Evolutionary conservation across 192 early-diverging fungal genomes (phyloP).

Genomic region (Globomyces pollinis-pini): DNA sequence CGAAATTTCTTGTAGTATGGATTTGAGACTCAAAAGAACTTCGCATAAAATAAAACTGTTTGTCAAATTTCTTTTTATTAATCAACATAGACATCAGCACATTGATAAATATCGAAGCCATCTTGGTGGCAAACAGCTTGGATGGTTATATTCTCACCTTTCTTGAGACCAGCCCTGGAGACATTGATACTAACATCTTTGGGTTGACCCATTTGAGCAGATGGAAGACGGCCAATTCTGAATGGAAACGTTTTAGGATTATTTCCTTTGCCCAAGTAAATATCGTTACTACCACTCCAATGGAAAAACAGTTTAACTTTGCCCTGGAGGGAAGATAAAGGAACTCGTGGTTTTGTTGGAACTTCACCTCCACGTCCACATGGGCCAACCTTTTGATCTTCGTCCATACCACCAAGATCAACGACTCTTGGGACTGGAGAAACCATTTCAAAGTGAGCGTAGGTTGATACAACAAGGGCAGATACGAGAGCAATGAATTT

Average conservation of each 20-base stretch:
- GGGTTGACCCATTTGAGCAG: conserved; percentile 9
- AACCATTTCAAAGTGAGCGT: conserved; percentile 13
- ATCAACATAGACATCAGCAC: not conserved
- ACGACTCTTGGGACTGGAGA: conserved; percentile 9
- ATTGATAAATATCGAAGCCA: conserved; percentile 17
- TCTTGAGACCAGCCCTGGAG: conserved; percentile 9
- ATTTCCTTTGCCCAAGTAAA: conserved; percentile 12
- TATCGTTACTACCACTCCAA: conserved; percentile 20
- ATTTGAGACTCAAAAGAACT: too few species aligned
- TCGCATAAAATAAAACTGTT: too few species aligned
- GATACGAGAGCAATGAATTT: too few species aligned
- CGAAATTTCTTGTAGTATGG: too few species aligned
- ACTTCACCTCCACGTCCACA: conserved; percentile 2
- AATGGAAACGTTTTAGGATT: conserved; percentile 19
- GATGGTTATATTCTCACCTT: not conserved
- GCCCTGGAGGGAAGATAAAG: conserved; percentile 3
- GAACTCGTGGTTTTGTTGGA: not conserved
- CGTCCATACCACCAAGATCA: not conserved
- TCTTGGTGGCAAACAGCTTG: conserved; percentile 22
- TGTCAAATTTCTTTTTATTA: too few species aligned
- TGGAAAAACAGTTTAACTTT: conserved; percentile 9
- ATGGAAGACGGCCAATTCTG: conserved; percentile 13
- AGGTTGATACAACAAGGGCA: conserved; percentile 2
- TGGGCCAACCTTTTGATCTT: conserved; percentile 3
- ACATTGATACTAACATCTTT: conserved; percentile 16